Evolutionary conservation across 1,284 basidiomycete species (phyloP).

Genomic region (Irpex rosettiformis): DNA sequence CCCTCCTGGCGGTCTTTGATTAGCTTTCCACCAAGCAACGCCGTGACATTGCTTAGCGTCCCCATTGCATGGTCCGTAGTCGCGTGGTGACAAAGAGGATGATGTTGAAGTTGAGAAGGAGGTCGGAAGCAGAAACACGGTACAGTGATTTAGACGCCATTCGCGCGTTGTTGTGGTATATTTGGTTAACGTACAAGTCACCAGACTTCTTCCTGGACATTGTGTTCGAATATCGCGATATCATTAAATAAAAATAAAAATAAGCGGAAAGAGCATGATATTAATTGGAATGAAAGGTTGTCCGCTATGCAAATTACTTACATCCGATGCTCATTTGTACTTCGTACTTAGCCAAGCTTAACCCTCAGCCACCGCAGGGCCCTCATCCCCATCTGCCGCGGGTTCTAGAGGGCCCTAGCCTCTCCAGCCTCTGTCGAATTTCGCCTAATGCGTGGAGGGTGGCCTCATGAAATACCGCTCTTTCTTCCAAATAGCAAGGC

Average conservation of each 20-base stretch:
- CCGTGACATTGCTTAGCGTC: neutral
- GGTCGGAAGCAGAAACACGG: neutral
- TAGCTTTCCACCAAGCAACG: conserved; percentile 57
- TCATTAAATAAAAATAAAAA: too few relatives aligned
- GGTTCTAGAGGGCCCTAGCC: neutral
- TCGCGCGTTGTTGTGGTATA: neutral
- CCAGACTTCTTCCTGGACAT: neutral
- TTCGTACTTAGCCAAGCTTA: neutral
- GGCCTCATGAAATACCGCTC: neutral
- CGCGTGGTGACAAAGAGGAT: neutral
- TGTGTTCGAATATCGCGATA: neutral
- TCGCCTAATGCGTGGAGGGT: neutral
- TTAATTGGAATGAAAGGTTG: too few relatives aligned
- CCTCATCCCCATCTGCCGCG: neutral
- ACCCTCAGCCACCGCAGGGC: neutral
- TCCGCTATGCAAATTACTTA: too few relatives aligned
- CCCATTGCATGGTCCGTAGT: neutral
- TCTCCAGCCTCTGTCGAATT: neutral
- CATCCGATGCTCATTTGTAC: neutral
- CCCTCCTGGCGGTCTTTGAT: conserved; percentile 74
- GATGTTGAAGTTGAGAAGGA: neutral
- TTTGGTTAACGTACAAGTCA: neutral
- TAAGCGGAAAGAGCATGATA: too few relatives aligned
- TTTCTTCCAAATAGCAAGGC: neutral
- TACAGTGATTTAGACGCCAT: neutral